Base-by-base conservation (phyloP, 1,284 basidiomycete species). In the Xerocomus cyaneibrunnescens region DNA sequence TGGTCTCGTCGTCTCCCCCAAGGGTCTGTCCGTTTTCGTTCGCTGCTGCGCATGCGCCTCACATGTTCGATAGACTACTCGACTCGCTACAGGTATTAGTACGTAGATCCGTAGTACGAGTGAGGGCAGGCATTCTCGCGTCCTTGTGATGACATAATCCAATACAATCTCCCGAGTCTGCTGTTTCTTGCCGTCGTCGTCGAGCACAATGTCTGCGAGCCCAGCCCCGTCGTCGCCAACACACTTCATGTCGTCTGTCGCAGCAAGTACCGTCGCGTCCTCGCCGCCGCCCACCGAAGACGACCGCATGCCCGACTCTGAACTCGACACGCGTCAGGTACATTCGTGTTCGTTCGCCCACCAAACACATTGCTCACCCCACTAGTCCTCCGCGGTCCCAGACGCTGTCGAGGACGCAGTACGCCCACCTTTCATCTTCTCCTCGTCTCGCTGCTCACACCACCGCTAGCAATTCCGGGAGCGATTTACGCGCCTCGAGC, bases 1-100 rank as follows among this genome's bases (percentile, higher is more conserved):
- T 54, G 96, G 96, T 93, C 77, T 99, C 22, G 96, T 99, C 45
- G 94, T 99, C 27, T 94, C 94, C 1, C 96, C 96, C 0, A 95
- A 94, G 80, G 94, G 94, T 92, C 32, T 28, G 78, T 70, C 21
- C 28, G 1, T 12, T 3, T 2, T 17, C 16, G 1, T 47, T 38
- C 30, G 42, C 4, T 10, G 3, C 12, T 31, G 14, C 22, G 17
- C 14, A 9, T 42, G 6, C 27, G 42, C 47, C 51, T 58, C 30
- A 59, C 22, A 21, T 28, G 14, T 41, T 38, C n/a, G 2, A 17
- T 61, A 91, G 89, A 92, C 66, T 92, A 92, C 59, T 92, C 89
- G 9, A 92, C 89, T 9, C 81, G 89, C 28, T 90, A 92, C 75
- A 77, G 87, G 65, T 92, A 92, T 71, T 92, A 66, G 48, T 7